Evolutionary conservation across 306 rosid species (phyloP), one percentile per base, ranked within the genome.

Genomic region (Fragaria iinumae): DNA sequence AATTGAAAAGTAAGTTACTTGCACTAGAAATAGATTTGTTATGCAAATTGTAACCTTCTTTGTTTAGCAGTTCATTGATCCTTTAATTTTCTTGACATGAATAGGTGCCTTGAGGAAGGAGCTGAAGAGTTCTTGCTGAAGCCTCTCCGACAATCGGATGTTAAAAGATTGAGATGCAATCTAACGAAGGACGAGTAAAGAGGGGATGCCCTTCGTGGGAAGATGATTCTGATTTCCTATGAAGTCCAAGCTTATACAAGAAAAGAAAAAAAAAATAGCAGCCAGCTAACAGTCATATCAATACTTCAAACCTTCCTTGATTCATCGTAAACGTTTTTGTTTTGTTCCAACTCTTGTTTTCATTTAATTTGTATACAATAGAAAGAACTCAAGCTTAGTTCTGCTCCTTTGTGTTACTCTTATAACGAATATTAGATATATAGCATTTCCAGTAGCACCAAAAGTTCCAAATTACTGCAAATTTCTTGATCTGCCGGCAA

Each of bases 21-120:
- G 21, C 23, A 18, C 6, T 23, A 52, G 2, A 36, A 20, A 55
- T 4, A 62, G 13, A 62, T 4, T 20, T 6, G 11, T 48, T 20
- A 2, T 4, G 55, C 1, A 16, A 44, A 10, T 0, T 44, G 4
- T 16, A 16, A 4, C 17, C 12, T 34, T 55, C 45, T 0, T 29
- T 53, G 14, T 2, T 11, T 36, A 45, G 5, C n/a, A 71, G 52
- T 50, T 38, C 27, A 38, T 5, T 70, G 55, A 71, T 49, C 14
- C 60, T 2, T 6, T 5, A 34, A 6, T 11, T 60, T 56, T 67
- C 14, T 23, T 80, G 53, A 17, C 60, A 43, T 47, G 55, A 50
- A 49, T n/a, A 81, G 80, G 74, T 77, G 84, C 65, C 71, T 81
- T 56, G 84, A 81, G 76, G 81, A 65, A 76, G 84, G 84, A 53